Evolutionary conservation across 225 moss, liverwort and hornwort species (phyloP).

Genomic region (Asterella californica): DNA sequence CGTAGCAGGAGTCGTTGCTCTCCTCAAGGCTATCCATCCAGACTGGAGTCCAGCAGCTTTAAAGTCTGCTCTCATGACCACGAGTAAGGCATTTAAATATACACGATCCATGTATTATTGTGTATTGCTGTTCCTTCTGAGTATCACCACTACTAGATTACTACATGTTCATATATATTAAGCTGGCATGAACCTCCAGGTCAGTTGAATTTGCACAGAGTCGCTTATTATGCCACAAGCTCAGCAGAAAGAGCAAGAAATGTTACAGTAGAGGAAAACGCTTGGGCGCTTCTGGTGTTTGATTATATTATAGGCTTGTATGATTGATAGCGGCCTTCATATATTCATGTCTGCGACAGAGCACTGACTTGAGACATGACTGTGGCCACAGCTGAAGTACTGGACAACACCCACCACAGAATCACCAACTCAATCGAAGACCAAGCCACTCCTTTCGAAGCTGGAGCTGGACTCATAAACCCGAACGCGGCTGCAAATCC

Average conservation of each 20-base stretch:
- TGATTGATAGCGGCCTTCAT: neutral
- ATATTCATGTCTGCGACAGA: neutral
- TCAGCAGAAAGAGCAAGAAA: too few relatives aligned
- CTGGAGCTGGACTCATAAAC: neutral
- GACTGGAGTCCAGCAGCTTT: constrained; percentile 29
- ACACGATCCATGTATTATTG: too few relatives aligned
- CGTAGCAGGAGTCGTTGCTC: constrained; percentile 18
- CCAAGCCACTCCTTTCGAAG: neutral
- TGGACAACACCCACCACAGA: neutral
- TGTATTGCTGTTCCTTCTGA: too few relatives aligned
- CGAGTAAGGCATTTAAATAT: constrained; percentile 5
- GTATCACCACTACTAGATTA: too few relatives aligned
- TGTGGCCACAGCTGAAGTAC: neutral
- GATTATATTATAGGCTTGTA: too few relatives aligned
- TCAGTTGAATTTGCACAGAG: too few relatives aligned
- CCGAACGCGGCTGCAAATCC: neutral
- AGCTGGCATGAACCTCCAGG: too few relatives aligned
- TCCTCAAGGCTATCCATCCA: constrained; percentile 17
- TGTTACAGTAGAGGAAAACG: too few relatives aligned
- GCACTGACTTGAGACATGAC: neutral
- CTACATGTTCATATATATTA: too few relatives aligned
- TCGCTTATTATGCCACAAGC: too few relatives aligned
- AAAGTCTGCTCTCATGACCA: constrained; percentile 18
- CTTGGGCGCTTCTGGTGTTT: too few relatives aligned
- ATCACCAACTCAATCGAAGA: neutral